Conservation (phyloP, 495 filamentous ascomycete species). For the Aspergillus baeticus region DNA sequence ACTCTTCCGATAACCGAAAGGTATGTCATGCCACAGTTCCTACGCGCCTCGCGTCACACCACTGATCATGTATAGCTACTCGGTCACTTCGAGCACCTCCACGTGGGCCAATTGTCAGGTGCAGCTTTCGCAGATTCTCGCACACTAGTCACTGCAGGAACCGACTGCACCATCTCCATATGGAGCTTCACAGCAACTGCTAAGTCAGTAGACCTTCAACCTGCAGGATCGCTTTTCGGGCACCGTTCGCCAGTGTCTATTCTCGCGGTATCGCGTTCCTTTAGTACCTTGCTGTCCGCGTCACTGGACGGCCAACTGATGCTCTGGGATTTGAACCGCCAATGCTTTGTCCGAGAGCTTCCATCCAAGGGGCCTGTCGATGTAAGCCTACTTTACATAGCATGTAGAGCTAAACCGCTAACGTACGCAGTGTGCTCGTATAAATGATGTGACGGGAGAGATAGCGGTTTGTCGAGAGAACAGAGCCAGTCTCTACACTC, state of each 20-base stretch:
- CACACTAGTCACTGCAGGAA: slow-evolving; percentile 85
- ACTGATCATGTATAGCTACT: slow-evolving; percentile 43
- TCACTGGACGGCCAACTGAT: slow-evolving; percentile 78
- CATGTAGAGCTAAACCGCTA: background rate
- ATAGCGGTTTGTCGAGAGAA: slow-evolving; percentile 80
- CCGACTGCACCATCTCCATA: slow-evolving; percentile 85
- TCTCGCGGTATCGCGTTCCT: slow-evolving; percentile 81
- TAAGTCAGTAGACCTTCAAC: slow-evolving; percentile 76
- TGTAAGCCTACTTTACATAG: slow-evolving; percentile 28
- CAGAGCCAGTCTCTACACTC: slow-evolving; percentile 73
- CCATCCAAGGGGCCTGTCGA: slow-evolving; percentile 50
- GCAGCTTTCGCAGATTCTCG: slow-evolving; percentile 84
- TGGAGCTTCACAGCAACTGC: slow-evolving; percentile 65
- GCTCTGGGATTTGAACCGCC: slow-evolving; percentile 91
- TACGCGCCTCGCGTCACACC: background rate
- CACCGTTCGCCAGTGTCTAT: slow-evolving; percentile 78
- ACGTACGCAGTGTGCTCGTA: slow-evolving; percentile 58
- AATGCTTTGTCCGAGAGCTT: slow-evolving; percentile 79
- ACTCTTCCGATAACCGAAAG: slow-evolving; percentile 72
- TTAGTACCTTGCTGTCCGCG: slow-evolving; percentile 80
- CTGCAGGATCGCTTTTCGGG: slow-evolving; percentile 80
- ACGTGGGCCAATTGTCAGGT: slow-evolving; percentile 80
- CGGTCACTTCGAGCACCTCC: slow-evolving; percentile 89
- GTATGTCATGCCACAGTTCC: slow-evolving; percentile 29
- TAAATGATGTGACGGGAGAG: slow-evolving; percentile 87